A percentile compares a stretch with the other conserved stretches of the same genome.
Conservation (phyloP, 1,284 basidiomycete genomes). For the Fistulina hepatica region DNA sequence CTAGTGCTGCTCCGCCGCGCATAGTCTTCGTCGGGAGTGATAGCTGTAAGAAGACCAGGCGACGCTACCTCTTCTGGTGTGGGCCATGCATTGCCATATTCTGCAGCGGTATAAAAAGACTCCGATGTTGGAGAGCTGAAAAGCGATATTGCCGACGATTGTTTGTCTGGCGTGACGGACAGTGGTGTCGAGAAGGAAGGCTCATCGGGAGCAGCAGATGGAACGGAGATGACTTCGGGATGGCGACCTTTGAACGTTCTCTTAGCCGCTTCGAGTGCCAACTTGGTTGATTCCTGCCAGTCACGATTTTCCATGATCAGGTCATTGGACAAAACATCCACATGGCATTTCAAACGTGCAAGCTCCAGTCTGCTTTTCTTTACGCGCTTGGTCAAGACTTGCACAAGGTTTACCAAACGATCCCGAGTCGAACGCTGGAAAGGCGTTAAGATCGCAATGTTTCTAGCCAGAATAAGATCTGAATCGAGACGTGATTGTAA, state of each 20-base stretch:
- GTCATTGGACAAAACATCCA: conserved; percentile 65
- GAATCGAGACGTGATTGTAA: conserved; percentile 58
- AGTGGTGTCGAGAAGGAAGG: conserved; percentile 6
- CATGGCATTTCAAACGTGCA: conserved; percentile 62
- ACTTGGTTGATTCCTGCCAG: conserved; percentile 54
- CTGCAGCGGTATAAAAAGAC: conserved; percentile 57
- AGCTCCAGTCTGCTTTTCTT: conserved; percentile 64
- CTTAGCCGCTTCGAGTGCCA: conserved; percentile 63
- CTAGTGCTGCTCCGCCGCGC: conserved; percentile 24
- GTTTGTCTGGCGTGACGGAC: conserved; percentile 15
- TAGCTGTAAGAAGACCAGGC: conserved; percentile 19
- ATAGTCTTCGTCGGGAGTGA: conserved; percentile 29
- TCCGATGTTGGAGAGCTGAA: conserved; percentile 41
- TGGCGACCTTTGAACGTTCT: conserved; percentile 44
- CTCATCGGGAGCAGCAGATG: conserved; percentile 11
- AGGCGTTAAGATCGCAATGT: conserved; percentile 78
- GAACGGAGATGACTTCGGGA: conserved; percentile 9
- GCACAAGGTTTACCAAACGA: conserved; percentile 52
- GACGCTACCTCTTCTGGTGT: conserved; percentile 27
- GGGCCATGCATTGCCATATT: conserved; percentile 41
- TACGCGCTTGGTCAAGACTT: conserved; percentile 56
- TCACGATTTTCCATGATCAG: conserved; percentile 61
- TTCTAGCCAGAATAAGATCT: conserved; percentile 66
- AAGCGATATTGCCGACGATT: conserved; percentile 20
- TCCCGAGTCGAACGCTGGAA: conserved; percentile 80